A percentile compares a stretch with the other conserved stretches of the same genome.
Evolutionary conservation across 106 monocot genomes (phyloP).

Genomic region (Triglochin maritima): DNA sequence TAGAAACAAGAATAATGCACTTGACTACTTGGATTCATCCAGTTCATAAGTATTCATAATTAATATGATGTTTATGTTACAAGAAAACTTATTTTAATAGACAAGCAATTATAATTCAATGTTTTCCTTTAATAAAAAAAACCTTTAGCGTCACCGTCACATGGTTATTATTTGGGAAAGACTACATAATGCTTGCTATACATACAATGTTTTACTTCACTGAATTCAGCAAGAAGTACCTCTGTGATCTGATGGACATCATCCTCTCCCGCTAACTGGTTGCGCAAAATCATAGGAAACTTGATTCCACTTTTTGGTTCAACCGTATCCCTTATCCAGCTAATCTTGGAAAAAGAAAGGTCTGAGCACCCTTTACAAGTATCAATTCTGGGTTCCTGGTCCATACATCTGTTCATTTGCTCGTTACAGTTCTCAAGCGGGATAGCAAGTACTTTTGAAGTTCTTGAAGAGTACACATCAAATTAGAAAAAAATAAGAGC

Average conservation of each 20-base stretch:
- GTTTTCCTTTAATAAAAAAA: no score
- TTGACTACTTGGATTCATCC: no score
- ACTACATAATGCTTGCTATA: no score
- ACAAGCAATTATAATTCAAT: no score
- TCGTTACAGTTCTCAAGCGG: constrained; percentile 26
- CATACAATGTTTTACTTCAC: no score
- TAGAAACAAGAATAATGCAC: no score
- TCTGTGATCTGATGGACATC: constrained; percentile 32
- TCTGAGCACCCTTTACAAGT: constrained; percentile 26
- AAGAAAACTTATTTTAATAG: no score
- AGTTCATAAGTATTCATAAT: no score
- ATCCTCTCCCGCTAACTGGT: constrained; percentile 29
- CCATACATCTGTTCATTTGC: constrained; percentile 11
- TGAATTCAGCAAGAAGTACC: constrained; percentile 15
- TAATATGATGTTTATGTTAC: no score
- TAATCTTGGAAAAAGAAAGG: constrained; percentile 27
- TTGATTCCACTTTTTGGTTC: constrained; percentile 87
- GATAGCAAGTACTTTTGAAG: constrained; percentile 47
- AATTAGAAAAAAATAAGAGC: not conserved
- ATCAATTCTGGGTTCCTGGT: constrained; percentile 9
- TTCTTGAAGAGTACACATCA: constrained; percentile 22
- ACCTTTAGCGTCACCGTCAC: no score
- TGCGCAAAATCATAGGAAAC: constrained; percentile 62
- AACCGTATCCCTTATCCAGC: constrained; percentile 43
- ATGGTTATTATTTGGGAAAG: no score